Evolutionary conservation across 2,329 filamentous ascomycete species (phyloP).

Genomic region (Botryotinia convoluta): DNA sequence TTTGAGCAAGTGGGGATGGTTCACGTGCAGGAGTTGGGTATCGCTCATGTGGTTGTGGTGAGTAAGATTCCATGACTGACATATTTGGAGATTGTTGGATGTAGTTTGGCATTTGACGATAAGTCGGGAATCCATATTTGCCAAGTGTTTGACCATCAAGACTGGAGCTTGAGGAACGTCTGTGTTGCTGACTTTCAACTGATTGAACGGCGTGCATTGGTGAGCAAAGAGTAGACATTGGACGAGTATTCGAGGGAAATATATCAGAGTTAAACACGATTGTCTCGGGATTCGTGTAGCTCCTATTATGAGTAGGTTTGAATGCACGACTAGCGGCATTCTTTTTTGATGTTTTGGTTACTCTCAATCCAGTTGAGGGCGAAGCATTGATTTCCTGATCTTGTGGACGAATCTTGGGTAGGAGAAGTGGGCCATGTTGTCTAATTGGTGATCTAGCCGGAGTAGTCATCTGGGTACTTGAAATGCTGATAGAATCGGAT

Average conservation of each 20-base stretch:
- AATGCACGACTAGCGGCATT: slow-evolving; percentile 37
- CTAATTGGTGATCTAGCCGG: slow-evolving; percentile 70
- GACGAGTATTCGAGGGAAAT: slow-evolving; percentile 31
- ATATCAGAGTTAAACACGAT: slow-evolving; percentile 40
- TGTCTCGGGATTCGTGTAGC: slow-evolving; percentile 61
- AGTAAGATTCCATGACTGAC: slow-evolving; percentile 40
- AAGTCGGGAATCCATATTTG: slow-evolving; percentile 80
- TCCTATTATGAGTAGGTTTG: slow-evolving; percentile 52
- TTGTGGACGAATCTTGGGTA: slow-evolving; percentile 83
- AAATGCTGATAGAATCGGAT: slow-evolving; percentile 50
- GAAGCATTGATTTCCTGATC: slow-evolving; percentile 71
- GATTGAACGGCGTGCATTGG: slow-evolving; percentile 34
- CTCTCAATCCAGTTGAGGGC: slow-evolving; percentile 45
- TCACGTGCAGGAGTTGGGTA: slow-evolving; percentile 42
- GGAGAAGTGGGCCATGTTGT: slow-evolving; percentile 73
- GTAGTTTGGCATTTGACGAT: slow-evolving; percentile 67
- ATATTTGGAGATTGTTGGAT: slow-evolving; percentile 37
- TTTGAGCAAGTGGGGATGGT: slow-evolving; percentile 43
- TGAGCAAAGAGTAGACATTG: slow-evolving; percentile 37
- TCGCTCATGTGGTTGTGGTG: slow-evolving; percentile 46
- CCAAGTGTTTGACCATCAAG: slow-evolving; percentile 64
- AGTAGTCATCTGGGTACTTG: slow-evolving; percentile 66
- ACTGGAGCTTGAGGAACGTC: slow-evolving; percentile 65
- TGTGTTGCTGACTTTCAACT: slow-evolving; percentile 44
- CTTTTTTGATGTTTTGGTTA: slow-evolving; percentile 47